Evolutionary conservation across 2,329 filamentous ascomycete species (phyloP).

Genomic region (Talaromyces amestolkiae): DNA sequence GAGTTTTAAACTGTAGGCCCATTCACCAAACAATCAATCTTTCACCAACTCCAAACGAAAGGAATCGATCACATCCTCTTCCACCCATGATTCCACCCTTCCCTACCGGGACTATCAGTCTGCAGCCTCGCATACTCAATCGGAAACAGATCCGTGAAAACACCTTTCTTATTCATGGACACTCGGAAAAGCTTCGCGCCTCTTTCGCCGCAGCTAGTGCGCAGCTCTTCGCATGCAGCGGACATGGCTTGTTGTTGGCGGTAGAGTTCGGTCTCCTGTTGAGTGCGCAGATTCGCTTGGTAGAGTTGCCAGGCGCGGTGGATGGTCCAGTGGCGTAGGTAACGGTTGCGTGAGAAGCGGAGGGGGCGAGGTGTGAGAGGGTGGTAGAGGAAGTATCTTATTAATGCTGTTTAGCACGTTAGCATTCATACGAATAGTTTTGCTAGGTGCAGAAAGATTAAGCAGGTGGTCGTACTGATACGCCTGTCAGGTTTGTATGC

Average conservation of each 20-base stretch:
- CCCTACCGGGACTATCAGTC: constrained; percentile 74
- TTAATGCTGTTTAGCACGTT: constrained; percentile 49
- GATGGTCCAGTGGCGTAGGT: constrained; percentile 97
- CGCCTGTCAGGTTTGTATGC: constrained; percentile 37
- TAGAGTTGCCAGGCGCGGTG: constrained; percentile 91
- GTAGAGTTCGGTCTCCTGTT: constrained; percentile 68
- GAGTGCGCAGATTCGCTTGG: constrained; percentile 64
- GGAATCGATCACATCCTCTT: constrained; percentile 53
- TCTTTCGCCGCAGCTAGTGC: constrained; percentile 48
- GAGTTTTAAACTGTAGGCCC: not conserved
- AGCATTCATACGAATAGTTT: not conserved
- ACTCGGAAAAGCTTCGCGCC: constrained; percentile 70
- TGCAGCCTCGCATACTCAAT: constrained; percentile 77
- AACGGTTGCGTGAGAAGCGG: constrained; percentile 80
- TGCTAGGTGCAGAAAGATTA: not conserved
- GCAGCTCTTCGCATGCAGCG: constrained; percentile 79
- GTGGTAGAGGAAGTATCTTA: constrained; percentile 69
- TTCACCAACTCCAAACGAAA: not conserved
- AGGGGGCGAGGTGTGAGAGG: constrained; percentile 71
- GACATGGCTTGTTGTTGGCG: constrained; percentile 79
- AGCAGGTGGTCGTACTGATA: constrained; percentile 40
- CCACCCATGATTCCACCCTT: constrained; percentile 94
- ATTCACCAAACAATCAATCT: not conserved
- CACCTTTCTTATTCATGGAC: constrained; percentile 85
- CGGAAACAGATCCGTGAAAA: constrained; percentile 73